Evolutionary conservation across 176 grass and related monocot species (phyloP), one percentile per base, ranked within the genome.

Genomic region (Bothriochloa decipiens): DNA sequence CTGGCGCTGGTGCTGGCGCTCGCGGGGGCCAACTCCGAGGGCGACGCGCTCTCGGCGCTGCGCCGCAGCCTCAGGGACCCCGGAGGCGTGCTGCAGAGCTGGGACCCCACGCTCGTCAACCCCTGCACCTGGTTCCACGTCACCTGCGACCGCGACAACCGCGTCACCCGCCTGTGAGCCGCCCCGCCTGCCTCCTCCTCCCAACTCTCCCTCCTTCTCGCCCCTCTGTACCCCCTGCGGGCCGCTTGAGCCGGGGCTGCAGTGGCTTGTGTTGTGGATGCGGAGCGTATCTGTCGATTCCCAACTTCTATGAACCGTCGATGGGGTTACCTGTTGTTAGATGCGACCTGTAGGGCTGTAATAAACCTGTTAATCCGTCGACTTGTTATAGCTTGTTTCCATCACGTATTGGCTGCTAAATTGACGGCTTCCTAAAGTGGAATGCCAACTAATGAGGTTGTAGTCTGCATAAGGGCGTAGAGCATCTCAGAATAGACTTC

Each of bases 41-140:
- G 87, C 63, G 91, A 92, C 35, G 87, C 91, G 64, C 91, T 92
- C 61, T 89, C 90, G 90, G 57, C 69, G 75, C 20, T 77, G 65
- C 87, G 82, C 87, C 74, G 57, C 64, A 94, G 90, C 13, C 96
- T 93, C 80, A 83, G 96, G 27, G 94, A 93, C 50, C 91, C 94
- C 58, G 79, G 78, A 16, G 87, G 91, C 41, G 94, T 93, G 45
- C 84, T 97, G 33, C 91, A 91, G 84, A 97, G 94, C 89, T 97
- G 89, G 94, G 89, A 97, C 42, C 89, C 94, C 28, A 93, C 82
- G 25, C 94, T 97, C 47, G 94, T 97, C 70, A 91, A 86, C 70
- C 94, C 94, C 33, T 97, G 94, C 81, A 97, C 94, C 78, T 97
- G 94, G 94, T 97, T 97, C 82, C 94, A 93, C 72, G 91, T 97